Evolutionary conservation across 2,329 filamentous ascomycete genomes (phyloP), one percentile per base, ranked within the genome.

Genomic region (Alternaria triticina): DNA sequence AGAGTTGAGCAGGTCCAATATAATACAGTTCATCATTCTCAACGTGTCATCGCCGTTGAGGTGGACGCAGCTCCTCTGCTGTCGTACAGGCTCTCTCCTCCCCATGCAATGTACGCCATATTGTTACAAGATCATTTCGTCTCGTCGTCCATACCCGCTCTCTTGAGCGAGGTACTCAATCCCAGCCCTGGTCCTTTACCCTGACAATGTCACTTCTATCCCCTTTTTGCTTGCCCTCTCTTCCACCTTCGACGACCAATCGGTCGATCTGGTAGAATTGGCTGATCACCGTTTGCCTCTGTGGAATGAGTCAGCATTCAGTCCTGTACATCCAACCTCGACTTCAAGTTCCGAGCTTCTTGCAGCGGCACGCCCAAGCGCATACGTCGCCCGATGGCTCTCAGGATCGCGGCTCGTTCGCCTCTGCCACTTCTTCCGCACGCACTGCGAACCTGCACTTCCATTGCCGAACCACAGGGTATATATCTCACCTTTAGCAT

Each of bases 271-370:
- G 92, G 83, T 93, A 98, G 83, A 98, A 98, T 79, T 97, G 92
- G 78, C 94, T 96, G 76, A 99, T 89, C 54, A 96, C 87, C 11
- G 95, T 96, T 91, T 98, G 96, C 79, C 96, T 90, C 96, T 98
- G 83, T 73, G 64, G 28, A 30, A 13, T 55, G n/a, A 12, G 77
- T 86, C 66, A 87, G 81, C 74, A 25, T 47, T 5, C 30, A n/a
- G 11, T 28, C 43, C 27, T 40, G 23, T 5, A n/a, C 30, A 40
- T 13, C 5, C 30, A 10, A 9, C 36, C 10, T 23, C 11, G 30
- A n/a, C 13, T 20, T 40, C 28, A 30, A 40, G 30, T 10, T 15
- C 13, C 23, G 20, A 6, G 36, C 22, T n/a, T 23, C 36, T 10
- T n/a, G 20, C n/a, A 20, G 45, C 15, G 8, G 23, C 17, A 20